Evolutionary conservation across 2,329 filamentous ascomycete species (phyloP).

Genomic region (Beauveria caledonica): DNA sequence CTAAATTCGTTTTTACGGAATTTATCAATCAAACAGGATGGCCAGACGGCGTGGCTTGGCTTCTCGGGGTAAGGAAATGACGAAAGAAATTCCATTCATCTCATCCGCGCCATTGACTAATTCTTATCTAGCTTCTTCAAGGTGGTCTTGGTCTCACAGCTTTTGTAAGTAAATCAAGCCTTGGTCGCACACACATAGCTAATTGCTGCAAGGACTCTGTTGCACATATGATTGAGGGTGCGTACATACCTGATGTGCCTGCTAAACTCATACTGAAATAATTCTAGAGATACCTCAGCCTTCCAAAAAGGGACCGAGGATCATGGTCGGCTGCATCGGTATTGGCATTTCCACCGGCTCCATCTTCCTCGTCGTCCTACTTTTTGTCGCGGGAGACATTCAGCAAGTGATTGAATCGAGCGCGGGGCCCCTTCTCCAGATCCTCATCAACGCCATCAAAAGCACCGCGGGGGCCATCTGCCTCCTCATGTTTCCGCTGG

Average conservation of each 20-base stretch:
- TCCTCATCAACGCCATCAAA: slow-evolving; percentile 53
- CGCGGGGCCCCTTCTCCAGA: slow-evolving; percentile 52
- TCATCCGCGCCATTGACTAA: not conserved
- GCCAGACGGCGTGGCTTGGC: slow-evolving; percentile 27
- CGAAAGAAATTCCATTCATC: fast-evolving
- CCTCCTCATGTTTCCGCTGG: slow-evolving; percentile 57
- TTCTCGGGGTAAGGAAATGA: slow-evolving; percentile 19
- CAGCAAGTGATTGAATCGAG: slow-evolving; percentile 45
- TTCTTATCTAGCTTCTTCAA: slow-evolving; percentile 18
- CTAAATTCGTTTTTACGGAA: slow-evolving; percentile 23
- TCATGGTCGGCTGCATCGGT: slow-evolving; percentile 46
- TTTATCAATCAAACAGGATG: slow-evolving; percentile 26
- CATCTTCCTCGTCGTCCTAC: slow-evolving; percentile 52
- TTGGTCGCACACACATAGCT: not conserved
- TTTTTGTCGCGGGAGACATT: slow-evolving; percentile 55
- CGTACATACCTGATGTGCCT: not conserved
- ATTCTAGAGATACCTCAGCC: slow-evolving; percentile 23
- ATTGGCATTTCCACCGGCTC: slow-evolving; percentile 57
- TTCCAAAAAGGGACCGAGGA: slow-evolving; percentile 23
- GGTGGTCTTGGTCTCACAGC: slow-evolving; percentile 26
- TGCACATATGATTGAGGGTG: slow-evolving; percentile 27
- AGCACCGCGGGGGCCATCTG: slow-evolving; percentile 55
- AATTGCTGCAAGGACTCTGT: slow-evolving; percentile 21
- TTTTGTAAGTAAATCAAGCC: slow-evolving; percentile 15
- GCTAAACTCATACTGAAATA: not conserved